Conservation (phyloP, 305 asterid species). For the Striga hermonthica region DNA sequence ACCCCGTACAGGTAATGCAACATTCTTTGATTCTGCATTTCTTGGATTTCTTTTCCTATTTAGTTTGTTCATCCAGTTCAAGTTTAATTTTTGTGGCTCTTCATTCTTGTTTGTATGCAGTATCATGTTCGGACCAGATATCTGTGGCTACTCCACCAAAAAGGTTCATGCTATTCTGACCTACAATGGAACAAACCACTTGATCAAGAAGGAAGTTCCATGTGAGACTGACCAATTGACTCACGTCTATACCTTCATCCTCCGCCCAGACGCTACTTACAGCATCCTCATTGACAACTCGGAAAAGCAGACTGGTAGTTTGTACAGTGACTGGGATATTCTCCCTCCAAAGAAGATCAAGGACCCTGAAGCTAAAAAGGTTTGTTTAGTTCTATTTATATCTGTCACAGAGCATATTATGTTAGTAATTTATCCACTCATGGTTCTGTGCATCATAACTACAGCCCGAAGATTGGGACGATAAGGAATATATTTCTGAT, state of each 20-base stretch:
- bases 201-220: conserved; percentile 97
- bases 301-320: conserved; percentile 91
- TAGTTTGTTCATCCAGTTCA: conserved; percentile 5
- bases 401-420: not conserved
- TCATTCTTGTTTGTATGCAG: conserved; percentile 42
- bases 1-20: conserved; percentile 83
- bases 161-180: conserved; percentile 93
- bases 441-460: conserved; percentile 20
- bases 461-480: conserved; percentile 99
- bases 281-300: conserved; percentile 82
- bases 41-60: not conserved
- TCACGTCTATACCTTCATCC: conserved; percentile 85
- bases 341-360: conserved; percentile 84
- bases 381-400: conserved; percentile 21
- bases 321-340: conserved; percentile 90
- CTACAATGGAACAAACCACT: conserved; percentile 65
- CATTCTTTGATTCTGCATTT: not conserved
- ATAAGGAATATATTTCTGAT: conserved; percentile 81
- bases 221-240: conserved; percentile 93
- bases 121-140: conserved; percentile 99
- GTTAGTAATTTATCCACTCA: not conserved
- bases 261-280: conserved; percentile 94
- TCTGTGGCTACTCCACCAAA: conserved; percentile 89
- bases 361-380: conserved; percentile 97
- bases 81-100: conserved; percentile 26